Evolutionary conservation across 768 basidiomycete species (phyloP).

Genomic region (Leccinum pellstonianum): DNA sequence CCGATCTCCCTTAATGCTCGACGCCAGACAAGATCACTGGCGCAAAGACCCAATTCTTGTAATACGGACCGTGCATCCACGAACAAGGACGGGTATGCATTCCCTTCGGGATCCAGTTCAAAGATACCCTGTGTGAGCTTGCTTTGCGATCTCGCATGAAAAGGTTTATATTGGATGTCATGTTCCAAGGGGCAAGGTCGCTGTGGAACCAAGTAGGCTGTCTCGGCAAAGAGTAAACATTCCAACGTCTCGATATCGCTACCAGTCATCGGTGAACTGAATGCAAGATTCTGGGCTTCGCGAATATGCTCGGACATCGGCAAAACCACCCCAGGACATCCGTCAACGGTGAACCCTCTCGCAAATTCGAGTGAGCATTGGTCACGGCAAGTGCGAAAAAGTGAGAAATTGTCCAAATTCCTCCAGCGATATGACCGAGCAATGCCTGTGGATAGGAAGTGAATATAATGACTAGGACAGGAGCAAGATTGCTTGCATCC

Average conservation of each 20-base stretch:
- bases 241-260: slow-evolving; percentile 40
- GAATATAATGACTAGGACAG: slow-evolving; percentile 2
- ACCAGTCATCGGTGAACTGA: slow-evolving; percentile 30
- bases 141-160: slow-evolving; percentile 36
- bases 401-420: slow-evolving; percentile 42
- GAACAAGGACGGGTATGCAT: slow-evolving; percentile 43
- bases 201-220: slow-evolving; percentile 38
- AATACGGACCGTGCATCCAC: slow-evolving; percentile 45
- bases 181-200: slow-evolving; percentile 47
- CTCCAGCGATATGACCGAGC: slow-evolving; percentile 38
- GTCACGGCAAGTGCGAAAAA: slow-evolving; percentile 44
- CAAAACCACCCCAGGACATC: slow-evolving; percentile 49
- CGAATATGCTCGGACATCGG: slow-evolving; percentile 33
- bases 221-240: slow-evolving; percentile 38
- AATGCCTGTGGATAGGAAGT: slow-evolving; percentile 34
- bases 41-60: slow-evolving; percentile 62
- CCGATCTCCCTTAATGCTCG: slow-evolving; percentile 42
- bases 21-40: slow-evolving; percentile 70
- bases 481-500: slow-evolving; percentile 34
- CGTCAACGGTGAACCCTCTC: slow-evolving; percentile 40
- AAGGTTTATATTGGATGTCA: slow-evolving; percentile 52
- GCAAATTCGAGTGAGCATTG: slow-evolving; percentile 39
- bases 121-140: slow-evolving; percentile 48
- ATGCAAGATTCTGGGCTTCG: slow-evolving; percentile 45
- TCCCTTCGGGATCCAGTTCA: slow-evolving; percentile 41